These are phyloP conservation scores for Brassica balearica DNA, from an alignment of 441 rosid genomes.

Conservation along the genomic window DNA sequence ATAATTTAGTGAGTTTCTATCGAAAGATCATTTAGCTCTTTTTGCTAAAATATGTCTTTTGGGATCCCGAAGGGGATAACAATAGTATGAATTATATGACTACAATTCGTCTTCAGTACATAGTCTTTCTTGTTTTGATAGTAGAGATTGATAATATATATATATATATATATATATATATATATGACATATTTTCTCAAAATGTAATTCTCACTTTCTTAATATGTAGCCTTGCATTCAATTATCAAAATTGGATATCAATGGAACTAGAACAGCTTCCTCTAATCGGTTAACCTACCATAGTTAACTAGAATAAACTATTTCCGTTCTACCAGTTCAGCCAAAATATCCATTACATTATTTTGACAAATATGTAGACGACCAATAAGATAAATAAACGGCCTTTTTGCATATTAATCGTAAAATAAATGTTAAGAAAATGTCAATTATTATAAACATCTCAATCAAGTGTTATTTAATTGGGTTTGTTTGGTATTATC, in stretches of 20 bases:
- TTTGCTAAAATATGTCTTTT: too few species aligned
- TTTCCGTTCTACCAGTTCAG: slow-evolving; percentile 41
- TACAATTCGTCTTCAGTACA: too few species aligned
- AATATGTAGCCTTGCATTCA: background rate
- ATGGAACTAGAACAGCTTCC: slow-evolving; percentile 28
- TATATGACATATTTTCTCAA: too few species aligned
- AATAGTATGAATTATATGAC: too few species aligned
- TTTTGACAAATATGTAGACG: slow-evolving; percentile 37
- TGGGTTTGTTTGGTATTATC: slow-evolving; percentile 90
- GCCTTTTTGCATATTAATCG: slow-evolving; percentile 31
- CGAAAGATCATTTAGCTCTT: too few species aligned
- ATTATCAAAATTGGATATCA: slow-evolving; percentile 4
- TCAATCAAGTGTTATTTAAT: slow-evolving; percentile 42
- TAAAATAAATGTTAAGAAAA: slow-evolving; percentile 20
- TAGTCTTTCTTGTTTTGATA: too few species aligned
- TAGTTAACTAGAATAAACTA: slow-evolving; percentile 35
- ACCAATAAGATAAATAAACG: slow-evolving; percentile 36
- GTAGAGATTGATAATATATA: too few species aligned
- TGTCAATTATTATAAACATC: slow-evolving; percentile 30
- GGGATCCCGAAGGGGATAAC: too few species aligned
- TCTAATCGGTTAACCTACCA: slow-evolving; percentile 41
- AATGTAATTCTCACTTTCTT: too few species aligned
- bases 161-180: too few species aligned
- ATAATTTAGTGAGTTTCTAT: too few species aligned
- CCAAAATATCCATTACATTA: slow-evolving; percentile 37